Evolutionary conservation across 2,329 filamentous ascomycete genomes (phyloP).

Genomic region (Rutstroemia sp.): DNA sequence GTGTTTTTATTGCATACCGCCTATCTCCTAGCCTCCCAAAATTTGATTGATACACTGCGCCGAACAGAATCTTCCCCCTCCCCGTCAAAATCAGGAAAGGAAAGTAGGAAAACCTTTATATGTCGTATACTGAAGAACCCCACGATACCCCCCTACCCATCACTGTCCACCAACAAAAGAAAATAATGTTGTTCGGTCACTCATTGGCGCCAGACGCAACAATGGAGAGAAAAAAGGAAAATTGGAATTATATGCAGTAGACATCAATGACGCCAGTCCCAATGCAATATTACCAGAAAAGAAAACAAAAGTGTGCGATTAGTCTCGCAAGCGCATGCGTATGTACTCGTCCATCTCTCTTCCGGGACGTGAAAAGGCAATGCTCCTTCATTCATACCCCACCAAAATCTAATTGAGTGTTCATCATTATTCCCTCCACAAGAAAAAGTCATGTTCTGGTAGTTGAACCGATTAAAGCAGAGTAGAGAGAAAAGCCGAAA

Average conservation of each 20-base stretch:
- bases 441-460: conserved; percentile 9
- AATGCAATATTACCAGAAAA: conserved; percentile 29
- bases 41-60: conserved; percentile 23
- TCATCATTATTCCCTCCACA: conserved; percentile 25
- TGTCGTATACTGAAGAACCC: conserved; percentile 17
- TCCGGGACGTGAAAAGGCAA: conserved; percentile 16
- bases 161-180: conserved; percentile 8
- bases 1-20: not conserved
- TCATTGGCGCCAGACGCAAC: conserved; percentile 1
- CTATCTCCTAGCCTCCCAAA: conserved; percentile 1
- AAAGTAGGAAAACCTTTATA: conserved; percentile 8
- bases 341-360: conserved; percentile 21
- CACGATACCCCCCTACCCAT: not conserved
- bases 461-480: conserved; percentile 19
- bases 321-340: conserved; percentile 17
- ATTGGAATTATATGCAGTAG: conserved; percentile 27
- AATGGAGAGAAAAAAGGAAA: conserved; percentile 4
- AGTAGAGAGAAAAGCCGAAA: conserved; percentile 21
- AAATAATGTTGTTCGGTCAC: conserved; percentile 11
- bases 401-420: conserved; percentile 24
- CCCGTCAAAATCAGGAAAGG: conserved; percentile 1
- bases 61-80: conserved; percentile 6
- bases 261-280: conserved; percentile 26
- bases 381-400: conserved; percentile 16
- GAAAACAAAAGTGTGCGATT: conserved; percentile 19